A percentile compares a stretch with the other conserved stretches of the same genome.
These are phyloP conservation scores for Tulasnella sp. DNA, from an alignment of 768 basidiomycete species.

Conservation along the genomic window DNA sequence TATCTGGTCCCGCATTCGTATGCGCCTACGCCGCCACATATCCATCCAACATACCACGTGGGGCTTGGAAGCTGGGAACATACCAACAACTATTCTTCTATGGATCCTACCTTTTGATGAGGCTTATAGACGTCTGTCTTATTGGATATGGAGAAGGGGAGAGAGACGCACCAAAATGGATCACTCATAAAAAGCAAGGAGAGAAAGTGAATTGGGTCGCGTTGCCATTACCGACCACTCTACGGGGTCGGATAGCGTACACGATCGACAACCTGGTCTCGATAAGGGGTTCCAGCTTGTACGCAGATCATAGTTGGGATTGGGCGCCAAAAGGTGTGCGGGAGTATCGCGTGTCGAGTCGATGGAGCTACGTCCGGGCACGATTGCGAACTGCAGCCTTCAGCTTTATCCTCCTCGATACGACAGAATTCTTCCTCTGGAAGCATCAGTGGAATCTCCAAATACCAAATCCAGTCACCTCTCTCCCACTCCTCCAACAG, in stretches of 20 bases:
- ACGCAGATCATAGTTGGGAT: not conserved
- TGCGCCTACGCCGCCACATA: not conserved
- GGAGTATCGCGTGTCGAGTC: not conserved
- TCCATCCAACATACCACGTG: not conserved
- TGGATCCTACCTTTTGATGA: not conserved
- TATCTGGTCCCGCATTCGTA: not conserved
- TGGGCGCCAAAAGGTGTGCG: not conserved
- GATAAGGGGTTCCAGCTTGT: not conserved
- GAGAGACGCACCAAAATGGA: not conserved
- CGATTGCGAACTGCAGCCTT: not conserved
- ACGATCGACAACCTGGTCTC: not conserved
- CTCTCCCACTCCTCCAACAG: not conserved
- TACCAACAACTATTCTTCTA: not conserved
- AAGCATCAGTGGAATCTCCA: not conserved
- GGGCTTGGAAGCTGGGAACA: not conserved
- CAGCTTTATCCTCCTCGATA: not conserved
- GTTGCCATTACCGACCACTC: not conserved
- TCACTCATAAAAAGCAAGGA: not conserved
- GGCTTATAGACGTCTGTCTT: not conserved
- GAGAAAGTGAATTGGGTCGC: not conserved
- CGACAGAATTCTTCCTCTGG: not conserved
- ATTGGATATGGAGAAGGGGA: not conserved
- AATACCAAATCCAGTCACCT: not conserved
- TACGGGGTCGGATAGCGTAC: not conserved
- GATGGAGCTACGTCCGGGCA: not conserved